Conservation (phyloP, 768 basidiomycete genomes). For the Rhodosporidiobolus sp. region DNA sequence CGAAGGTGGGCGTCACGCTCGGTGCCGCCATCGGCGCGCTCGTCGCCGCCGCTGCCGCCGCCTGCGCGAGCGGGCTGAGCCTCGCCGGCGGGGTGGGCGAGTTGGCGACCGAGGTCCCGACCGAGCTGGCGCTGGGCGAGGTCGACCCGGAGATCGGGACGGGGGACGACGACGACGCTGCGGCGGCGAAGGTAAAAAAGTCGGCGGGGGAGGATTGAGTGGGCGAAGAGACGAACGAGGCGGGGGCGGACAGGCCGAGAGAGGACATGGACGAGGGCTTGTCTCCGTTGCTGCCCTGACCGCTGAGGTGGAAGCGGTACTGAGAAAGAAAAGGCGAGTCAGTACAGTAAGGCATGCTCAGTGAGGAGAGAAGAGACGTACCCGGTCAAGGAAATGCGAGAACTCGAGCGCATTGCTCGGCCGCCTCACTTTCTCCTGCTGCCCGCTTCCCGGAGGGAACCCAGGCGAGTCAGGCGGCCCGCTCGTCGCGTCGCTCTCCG, state of each 20-base stretch:
- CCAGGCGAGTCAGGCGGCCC: slow-evolving; percentile 22
- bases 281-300: not conserved
- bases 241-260: slow-evolving; percentile 21
- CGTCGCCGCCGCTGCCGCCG: not conserved
- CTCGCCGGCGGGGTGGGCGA: slow-evolving; percentile 1
- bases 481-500: slow-evolving; percentile 33
- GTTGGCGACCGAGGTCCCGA: not conserved
- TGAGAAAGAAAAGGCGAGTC: not conserved
- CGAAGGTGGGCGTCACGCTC: no score
- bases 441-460: slow-evolving; percentile 1
- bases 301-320: slow-evolving; percentile 34
- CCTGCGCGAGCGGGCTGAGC: not conserved
- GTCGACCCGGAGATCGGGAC: not conserved
- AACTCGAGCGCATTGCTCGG: slow-evolving; percentile 33
- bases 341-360: not conserved
- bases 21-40: not conserved
- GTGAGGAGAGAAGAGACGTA: not conserved
- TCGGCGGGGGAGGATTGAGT: not conserved
- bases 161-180: not conserved
- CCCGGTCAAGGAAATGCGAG: slow-evolving; percentile 34
- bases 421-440: not conserved
- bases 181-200: not conserved
- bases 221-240: not conserved
- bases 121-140: not conserved
- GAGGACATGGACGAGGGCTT: not conserved